Evolutionary conservation across 1,284 basidiomycete species (phyloP), one percentile per base, ranked within the genome.

Genomic region (Apiotrichum gamsii): DNA sequence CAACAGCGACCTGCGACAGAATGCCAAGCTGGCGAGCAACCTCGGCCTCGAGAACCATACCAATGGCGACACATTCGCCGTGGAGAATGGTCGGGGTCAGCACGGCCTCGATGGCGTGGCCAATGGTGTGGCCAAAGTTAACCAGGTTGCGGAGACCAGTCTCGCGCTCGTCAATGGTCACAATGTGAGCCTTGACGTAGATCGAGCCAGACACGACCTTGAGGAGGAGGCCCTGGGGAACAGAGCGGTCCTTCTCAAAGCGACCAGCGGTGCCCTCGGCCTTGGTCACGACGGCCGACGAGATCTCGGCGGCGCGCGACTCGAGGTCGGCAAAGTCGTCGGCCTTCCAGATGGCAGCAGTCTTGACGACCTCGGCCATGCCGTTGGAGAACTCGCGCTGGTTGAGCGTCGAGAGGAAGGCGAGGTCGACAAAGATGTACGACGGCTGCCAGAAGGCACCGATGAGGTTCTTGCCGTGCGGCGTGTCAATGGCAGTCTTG

Each of bases 361-460:
- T 96, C 90, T 97, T 98, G 31, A 41, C 83, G 4, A 97, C 87
- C 72, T 99, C 94, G 2, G 95, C 93, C 89, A 99, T 96, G 38
- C 94, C 94, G 66, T 98, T 98, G 35, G 89, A 87, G 59, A 97
- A 93, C 70, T 98, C 95, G 52, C 95, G 79, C 35, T 83, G 74
- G 0, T 93, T 93, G 5, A 99, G 83, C 2, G 90, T 94, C 60
- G 90, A 87, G 52, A 99, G 81, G 77, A 95, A 95, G 1, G 91
- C 85, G 15, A 90, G 85, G 70, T 99, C 95, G 60, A 97, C 95
- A 73, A 99, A 99, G 68, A 97, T 86, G 76, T 86, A 97, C 62
- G 85, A 82, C 2, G 94, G 94, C 73, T 98, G 95, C 87, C 91
- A 93, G 78, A 99, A 99, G 4, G 94, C 87, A 54, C 94, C 95